Base-by-base conservation (phyloP, 768 basidiomycete species). In the Leccinum rimulosum region DNA sequence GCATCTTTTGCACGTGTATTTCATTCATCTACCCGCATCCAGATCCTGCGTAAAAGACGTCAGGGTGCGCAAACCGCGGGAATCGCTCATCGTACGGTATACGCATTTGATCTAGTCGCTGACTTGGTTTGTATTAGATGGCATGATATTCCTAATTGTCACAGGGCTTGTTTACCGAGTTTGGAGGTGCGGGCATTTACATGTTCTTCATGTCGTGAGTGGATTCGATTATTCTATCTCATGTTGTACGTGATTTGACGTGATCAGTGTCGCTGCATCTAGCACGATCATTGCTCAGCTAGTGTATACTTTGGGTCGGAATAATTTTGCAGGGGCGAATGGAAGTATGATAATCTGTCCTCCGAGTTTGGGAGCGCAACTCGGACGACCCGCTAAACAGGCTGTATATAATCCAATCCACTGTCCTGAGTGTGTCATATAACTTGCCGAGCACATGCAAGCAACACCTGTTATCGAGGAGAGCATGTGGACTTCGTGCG, bases 101-200 rank as follows among this genome's bases (percentile, higher is more conserved):
- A 19, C 38, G 6, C 25, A 3, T 33, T 25, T 49, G 27, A 27
- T 27, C 7, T 28, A 49, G 28, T 40, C 22, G 48, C 58, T 58
- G 51, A 70, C 52, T 31, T 36, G 48, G 31, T 30, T 38, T 61
- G n/a, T 33, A 56, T 52, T 54, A 90, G 88, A 98, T 75, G 96
- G 96, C 7, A 93, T 98, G 93, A 87, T 94, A 56, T 99, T 98
- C 70, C 96, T 96, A 2, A 85, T 89, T 0, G 82, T 86, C 22
- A 22, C 22, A 22, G 8, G 84, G 89, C 2, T 79, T 91, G 3
- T 98, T 99, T 70, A 74, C 82, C 11, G 83, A 84, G 54, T 84
- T 96, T 19, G 95, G 93, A 1, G 84, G 90, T 0, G 86, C 88
- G 72, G 96, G 96, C 3, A 94, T 98, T 1, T 95, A 93, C 35